Evolutionary conservation across 306 rosid species (phyloP).

Genomic region (Dicorynia guianensis): DNA sequence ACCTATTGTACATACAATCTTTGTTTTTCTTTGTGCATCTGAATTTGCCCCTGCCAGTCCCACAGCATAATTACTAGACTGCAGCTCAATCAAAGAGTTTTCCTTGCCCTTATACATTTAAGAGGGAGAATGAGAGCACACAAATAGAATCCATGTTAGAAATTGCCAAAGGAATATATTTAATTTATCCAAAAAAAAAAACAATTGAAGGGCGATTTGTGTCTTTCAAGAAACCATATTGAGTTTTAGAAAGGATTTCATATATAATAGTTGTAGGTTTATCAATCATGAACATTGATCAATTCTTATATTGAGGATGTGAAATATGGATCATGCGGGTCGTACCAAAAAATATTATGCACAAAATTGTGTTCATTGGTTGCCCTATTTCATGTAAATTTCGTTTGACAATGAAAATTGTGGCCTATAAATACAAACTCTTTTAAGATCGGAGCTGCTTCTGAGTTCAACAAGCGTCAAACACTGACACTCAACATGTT

Average conservation of each 20-base stretch:
- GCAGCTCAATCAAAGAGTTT: slow-evolving; percentile 47
- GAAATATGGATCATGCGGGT: not conserved
- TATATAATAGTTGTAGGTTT: not conserved
- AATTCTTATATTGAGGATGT: not conserved
- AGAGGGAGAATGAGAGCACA: not conserved
- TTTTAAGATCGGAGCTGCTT: not conserved
- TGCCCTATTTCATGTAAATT: not conserved
- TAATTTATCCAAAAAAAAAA: not conserved
- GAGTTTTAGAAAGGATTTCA: not conserved
- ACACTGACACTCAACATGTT: not conserved
- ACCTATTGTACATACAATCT: slow-evolving; percentile 92
- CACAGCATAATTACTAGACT: slow-evolving; percentile 30
- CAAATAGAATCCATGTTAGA: slow-evolving; percentile 32
- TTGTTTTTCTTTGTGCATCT: slow-evolving; percentile 67
- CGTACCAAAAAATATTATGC: not conserved
- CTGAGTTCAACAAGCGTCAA: not conserved
- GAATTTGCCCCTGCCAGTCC: slow-evolving; percentile 43
- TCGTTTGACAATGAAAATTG: not conserved
- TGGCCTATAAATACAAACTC: not conserved
- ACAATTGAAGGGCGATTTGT: not conserved
- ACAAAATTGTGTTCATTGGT: not conserved
- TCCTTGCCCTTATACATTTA: slow-evolving; percentile 48
- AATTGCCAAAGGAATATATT: not conserved
- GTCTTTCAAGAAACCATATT: not conserved
- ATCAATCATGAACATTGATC: not conserved